A percentile compares a stretch with the other conserved stretches of the same genome.
phyloP scores from a whole-genome alignment of 1,139 yeast species.

The Citeromyces hawaiiensis region DNA sequence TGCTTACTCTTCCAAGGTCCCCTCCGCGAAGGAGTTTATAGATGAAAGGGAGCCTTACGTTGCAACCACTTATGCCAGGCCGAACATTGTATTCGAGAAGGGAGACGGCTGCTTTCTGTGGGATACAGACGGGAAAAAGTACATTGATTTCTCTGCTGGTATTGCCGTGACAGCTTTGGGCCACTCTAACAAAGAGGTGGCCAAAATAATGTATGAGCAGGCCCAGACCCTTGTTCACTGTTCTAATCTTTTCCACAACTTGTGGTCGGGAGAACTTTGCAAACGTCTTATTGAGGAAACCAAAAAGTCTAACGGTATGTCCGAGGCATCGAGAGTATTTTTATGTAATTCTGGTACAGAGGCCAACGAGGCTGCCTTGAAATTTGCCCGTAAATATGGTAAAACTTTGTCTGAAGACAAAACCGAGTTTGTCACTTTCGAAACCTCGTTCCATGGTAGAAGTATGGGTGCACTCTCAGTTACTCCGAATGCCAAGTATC shows the following conservation, averaged over 20 bases:
- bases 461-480: slow-evolving; percentile 88
- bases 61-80: slow-evolving; percentile 78
- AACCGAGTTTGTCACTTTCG: slow-evolving; percentile 71
- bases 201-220: slow-evolving; percentile 61
- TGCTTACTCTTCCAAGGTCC: slow-evolving; percentile 2
- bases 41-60: slow-evolving; percentile 35
- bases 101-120: slow-evolving; percentile 66
- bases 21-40: slow-evolving; percentile 20
- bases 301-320: slow-evolving; percentile 61
- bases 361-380: slow-evolving; percentile 95
- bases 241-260: slow-evolving; percentile 75
- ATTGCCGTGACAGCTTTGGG: slow-evolving; percentile 96
- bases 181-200: slow-evolving; percentile 64
- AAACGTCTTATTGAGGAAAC: slow-evolving; percentile 61
- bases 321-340: slow-evolving; percentile 71
- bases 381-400: slow-evolving; percentile 86
- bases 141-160: slow-evolving; percentile 88
- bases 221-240: slow-evolving; percentile 64
- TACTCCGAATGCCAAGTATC: slow-evolving; percentile 87
- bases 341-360: slow-evolving; percentile 91
- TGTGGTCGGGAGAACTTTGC: slow-evolving; percentile 74
- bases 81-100: slow-evolving; percentile 52
- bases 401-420: slow-evolving; percentile 38
- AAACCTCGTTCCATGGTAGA: slow-evolving; percentile 88
- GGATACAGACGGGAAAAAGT: slow-evolving; percentile 68